Percentiles rank a stretch among this genome's conserved stretches.
phyloP scores from a whole-genome alignment of 2,329 filamentous ascomycete genomes.

The Epichloe sylvatica region DNA sequence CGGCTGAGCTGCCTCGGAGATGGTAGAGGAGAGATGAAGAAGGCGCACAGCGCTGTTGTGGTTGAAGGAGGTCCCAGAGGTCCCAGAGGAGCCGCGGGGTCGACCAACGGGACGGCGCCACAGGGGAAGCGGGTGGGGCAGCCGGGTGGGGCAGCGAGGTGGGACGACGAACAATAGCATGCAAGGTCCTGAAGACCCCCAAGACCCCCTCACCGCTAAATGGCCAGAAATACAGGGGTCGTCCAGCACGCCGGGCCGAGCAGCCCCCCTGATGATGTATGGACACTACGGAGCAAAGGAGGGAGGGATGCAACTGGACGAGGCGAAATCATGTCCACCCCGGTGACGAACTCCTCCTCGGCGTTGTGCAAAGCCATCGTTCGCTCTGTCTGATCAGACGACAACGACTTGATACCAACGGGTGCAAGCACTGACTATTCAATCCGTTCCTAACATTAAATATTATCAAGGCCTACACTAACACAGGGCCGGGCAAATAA shows the following conservation, averaged over 20 bases:
- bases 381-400: too few relatives aligned
- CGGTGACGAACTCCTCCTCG: too few relatives aligned
- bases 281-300: background rate
- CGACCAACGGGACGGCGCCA: slow-evolving; percentile 2
- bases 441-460: too few relatives aligned
- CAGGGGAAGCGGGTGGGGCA: slow-evolving; percentile 2
- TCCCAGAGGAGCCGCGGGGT: slow-evolving; percentile 9
- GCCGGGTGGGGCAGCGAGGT: background rate
- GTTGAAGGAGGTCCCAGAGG: slow-evolving; percentile 12
- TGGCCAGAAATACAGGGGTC: background rate
- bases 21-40: slow-evolving; percentile 8
- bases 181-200: slow-evolving; percentile 2
- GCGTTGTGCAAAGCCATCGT: too few relatives aligned
- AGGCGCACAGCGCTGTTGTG: slow-evolving; percentile 21
- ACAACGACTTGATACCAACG: too few relatives aligned
- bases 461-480: too few relatives aligned
- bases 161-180: background rate
- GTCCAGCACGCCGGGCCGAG: background rate
- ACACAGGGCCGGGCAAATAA: too few relatives aligned
- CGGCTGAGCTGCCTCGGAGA: slow-evolving; percentile 5
- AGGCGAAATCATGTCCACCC: too few relatives aligned
- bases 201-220: slow-evolving; percentile 4
- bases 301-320: too few relatives aligned
- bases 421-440: too few relatives aligned
- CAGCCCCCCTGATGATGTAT: background rate